A percentile compares a stretch with the other conserved stretches of the same genome.
These are phyloP conservation scores for Pistacia atlantica DNA, from an alignment of 345 rosid genomes.

Conservation along the genomic window DNA sequence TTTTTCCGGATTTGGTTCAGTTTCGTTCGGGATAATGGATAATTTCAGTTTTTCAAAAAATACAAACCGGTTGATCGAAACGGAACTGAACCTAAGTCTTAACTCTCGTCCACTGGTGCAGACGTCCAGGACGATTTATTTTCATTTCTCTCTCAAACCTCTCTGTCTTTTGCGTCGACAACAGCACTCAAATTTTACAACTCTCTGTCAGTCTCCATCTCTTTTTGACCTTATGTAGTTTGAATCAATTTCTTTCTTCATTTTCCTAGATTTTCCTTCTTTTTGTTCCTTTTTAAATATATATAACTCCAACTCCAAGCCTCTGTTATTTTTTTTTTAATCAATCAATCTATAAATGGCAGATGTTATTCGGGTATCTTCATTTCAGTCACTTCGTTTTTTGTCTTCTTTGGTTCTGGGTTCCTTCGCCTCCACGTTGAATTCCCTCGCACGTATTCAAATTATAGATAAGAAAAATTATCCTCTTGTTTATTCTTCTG, in stretches of 20 bases:
- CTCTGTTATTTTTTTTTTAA: background rate
- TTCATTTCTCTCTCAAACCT: too few species aligned
- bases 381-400: conserved; percentile 42
- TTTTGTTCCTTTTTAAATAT: background rate
- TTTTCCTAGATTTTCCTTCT: background rate
- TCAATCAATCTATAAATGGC: conserved; percentile 48
- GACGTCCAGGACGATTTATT: too few species aligned
- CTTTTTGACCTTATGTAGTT: conserved; percentile 1
- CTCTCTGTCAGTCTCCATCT: background rate
- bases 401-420: conserved; percentile 36
- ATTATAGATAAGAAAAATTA: conserved; percentile 40
- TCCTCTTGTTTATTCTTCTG: conserved; percentile 32
- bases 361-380: conserved; percentile 51
- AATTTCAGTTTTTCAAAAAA: too few species aligned
- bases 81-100: too few species aligned
- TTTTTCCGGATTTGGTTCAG: too few species aligned
- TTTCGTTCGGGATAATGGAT: too few species aligned
- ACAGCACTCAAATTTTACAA: too few species aligned
- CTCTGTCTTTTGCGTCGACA: too few species aligned
- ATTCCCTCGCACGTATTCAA: conserved; percentile 27
- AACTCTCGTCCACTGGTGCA: too few species aligned
- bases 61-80: too few species aligned
- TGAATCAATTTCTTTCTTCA: too few species aligned
- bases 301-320: too few species aligned
- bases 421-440: conserved; percentile 38